A percentile compares a stretch with the other conserved stretches of the same genome.
phyloP scores from a whole-genome alignment of 306 rosid genomes.

The Quercus wislizeni region DNA sequence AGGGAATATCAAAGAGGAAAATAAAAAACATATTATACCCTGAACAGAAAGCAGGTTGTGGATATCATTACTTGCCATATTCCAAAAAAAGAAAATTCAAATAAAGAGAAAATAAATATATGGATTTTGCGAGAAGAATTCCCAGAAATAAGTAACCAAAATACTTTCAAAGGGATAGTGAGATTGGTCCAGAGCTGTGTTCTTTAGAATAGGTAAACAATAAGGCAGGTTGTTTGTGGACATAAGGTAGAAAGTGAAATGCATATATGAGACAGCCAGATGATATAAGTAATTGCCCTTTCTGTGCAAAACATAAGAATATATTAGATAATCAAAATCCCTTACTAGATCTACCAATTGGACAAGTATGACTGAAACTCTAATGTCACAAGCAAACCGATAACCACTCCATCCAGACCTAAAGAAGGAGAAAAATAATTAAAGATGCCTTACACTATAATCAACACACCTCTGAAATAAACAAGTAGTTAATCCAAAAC shows the following conservation, averaged over 20 bases:
- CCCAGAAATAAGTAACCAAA: background rate
- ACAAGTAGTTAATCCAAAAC: slow-evolving; percentile 62
- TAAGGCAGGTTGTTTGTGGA: slow-evolving; percentile 5
- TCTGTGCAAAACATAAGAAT: slow-evolving; percentile 28
- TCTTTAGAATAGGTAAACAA: slow-evolving; percentile 8
- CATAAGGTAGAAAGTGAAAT: slow-evolving; percentile 9
- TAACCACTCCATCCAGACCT: slow-evolving; percentile 58
- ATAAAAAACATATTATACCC: background rate
- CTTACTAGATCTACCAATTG: slow-evolving; percentile 28
- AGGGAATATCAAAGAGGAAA: background rate
- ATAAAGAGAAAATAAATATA: background rate
- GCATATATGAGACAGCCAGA: slow-evolving; percentile 11
- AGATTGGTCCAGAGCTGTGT: slow-evolving; percentile 12
- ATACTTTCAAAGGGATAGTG: background rate
- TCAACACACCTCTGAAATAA: slow-evolving; percentile 84
- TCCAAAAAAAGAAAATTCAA: background rate
- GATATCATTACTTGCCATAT: background rate
- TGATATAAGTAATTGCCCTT: slow-evolving; percentile 16
- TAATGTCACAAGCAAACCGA: slow-evolving; percentile 68
- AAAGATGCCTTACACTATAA: slow-evolving; percentile 49
- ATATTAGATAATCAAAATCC: slow-evolving; percentile 27
- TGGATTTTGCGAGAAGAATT: background rate
- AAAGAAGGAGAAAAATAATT: slow-evolving; percentile 51
- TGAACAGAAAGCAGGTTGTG: background rate
- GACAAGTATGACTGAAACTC: slow-evolving; percentile 50